Conservation (phyloP, 2,329 filamentous ascomycete species). For the Colletotrichum plurivorum region DNA sequence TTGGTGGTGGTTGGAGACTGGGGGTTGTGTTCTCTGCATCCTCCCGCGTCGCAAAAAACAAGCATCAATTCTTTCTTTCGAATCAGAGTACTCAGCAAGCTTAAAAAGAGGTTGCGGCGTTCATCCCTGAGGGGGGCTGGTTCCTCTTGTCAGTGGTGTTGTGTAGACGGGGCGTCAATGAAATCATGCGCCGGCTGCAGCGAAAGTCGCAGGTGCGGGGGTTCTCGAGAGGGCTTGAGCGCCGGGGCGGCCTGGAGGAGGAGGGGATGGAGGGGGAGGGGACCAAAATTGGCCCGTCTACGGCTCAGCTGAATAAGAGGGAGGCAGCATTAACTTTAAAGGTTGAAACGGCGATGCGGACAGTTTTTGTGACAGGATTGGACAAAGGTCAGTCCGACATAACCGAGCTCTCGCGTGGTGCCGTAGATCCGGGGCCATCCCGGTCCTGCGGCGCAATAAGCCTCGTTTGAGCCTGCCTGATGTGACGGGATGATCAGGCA, state of each 20-base stretch:
- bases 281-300: neutral
- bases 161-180: conserved; percentile 6
- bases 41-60: neutral
- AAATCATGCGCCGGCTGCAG: conserved; percentile 12
- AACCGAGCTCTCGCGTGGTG: conserved; percentile 21
- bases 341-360: conserved; percentile 37
- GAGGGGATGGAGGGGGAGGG: neutral
- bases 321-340: conserved; percentile 30
- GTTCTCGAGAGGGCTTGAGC: conserved; percentile 1
- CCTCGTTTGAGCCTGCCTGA: conserved; percentile 30
- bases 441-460: conserved; percentile 25
- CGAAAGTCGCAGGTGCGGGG: conserved; percentile 18
- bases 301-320: neutral
- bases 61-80: neutral
- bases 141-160: conserved; percentile 6
- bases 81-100: conserved; percentile 18
- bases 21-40: neutral
- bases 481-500: conserved; percentile 38
- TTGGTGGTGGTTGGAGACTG: too few species aligned
- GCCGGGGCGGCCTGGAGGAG: neutral
- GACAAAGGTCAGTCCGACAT: conserved; percentile 9
- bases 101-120: conserved; percentile 11
- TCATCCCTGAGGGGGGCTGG: conserved; percentile 7
- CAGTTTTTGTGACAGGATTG: conserved; percentile 33
- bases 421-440: conserved; percentile 21